Evolutionary conservation across 805 yeast genomes (phyloP).

Genomic region (Ogataea ganodermae): DNA sequence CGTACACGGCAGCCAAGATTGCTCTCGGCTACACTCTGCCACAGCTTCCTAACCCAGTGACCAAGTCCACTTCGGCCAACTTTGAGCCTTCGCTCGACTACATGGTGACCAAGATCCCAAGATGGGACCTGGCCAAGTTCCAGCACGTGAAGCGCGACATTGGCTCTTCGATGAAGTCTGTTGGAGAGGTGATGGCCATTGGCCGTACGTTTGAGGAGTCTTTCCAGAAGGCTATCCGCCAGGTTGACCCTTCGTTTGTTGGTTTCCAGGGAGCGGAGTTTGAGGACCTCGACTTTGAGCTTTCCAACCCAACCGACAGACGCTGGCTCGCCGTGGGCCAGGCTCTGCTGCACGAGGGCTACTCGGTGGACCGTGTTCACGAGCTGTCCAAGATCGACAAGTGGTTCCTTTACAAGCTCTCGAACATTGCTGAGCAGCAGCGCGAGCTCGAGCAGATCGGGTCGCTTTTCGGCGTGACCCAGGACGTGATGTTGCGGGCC

Average conservation of each 20-base stretch:
- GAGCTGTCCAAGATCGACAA: constrained; percentile 90
- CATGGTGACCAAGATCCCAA: constrained; percentile 94
- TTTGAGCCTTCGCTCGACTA: constrained; percentile 97
- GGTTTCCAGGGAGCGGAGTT: constrained; percentile 88
- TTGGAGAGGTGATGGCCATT: constrained; percentile 98
- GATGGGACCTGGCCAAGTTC: constrained; percentile 97
- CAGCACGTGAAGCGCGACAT: constrained; percentile 92
- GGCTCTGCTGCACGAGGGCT: constrained; percentile 88
- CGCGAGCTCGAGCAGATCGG: constrained; percentile 70
- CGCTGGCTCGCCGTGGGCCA: constrained; percentile 98
- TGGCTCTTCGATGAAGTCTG: constrained; percentile 97
- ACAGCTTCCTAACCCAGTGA: constrained; percentile 93
- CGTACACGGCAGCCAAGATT: constrained; percentile 97
- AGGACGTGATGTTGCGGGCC: constrained; percentile 73
- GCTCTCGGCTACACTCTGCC: constrained; percentile 94
- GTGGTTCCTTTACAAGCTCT: constrained; percentile 92
- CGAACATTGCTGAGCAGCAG: constrained; percentile 91
- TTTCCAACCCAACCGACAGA: constrained; percentile 89
- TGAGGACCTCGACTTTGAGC: constrained; percentile 74
- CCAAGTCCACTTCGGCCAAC: constrained; percentile 93
- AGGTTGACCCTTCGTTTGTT: constrained; percentile 85
- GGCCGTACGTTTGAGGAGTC: constrained; percentile 98
- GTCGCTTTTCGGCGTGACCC: constrained; percentile 58
- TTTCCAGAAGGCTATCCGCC: constrained; percentile 95
- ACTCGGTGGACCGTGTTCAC: constrained; percentile 89